A percentile compares a stretch with the other conserved stretches of the same genome.
Evolutionary conservation across 2,329 filamentous ascomycete species (phyloP).

Genomic region (Fonsecaea multimorphosa): DNA sequence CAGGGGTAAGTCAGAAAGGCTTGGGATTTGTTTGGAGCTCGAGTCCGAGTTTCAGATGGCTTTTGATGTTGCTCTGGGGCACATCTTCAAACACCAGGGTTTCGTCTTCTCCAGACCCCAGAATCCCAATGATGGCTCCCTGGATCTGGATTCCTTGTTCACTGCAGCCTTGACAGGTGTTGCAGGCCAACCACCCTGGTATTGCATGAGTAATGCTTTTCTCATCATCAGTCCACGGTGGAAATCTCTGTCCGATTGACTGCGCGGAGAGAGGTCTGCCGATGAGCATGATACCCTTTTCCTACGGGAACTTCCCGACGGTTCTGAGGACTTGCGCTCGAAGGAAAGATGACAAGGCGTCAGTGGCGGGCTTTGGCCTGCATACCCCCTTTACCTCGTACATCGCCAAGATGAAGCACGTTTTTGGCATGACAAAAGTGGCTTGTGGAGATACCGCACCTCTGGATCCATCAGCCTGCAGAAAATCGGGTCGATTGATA

Average conservation of each 20-base stretch:
- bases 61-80: conserved; percentile 1
- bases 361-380: background rate
- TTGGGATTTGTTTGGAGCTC: background rate
- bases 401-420: background rate
- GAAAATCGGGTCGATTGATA: background rate
- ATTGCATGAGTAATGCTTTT: background rate
- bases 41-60: background rate
- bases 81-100: conserved; percentile 18
- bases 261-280: background rate
- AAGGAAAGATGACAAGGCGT: background rate
- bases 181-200: background rate
- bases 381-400: background rate
- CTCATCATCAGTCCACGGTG: background rate
- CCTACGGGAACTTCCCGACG: background rate
- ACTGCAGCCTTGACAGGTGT: background rate
- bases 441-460: background rate
- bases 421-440: conserved; percentile 3
- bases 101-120: conserved; percentile 14
- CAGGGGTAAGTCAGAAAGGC: conserved; percentile 4
- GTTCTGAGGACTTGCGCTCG: background rate
- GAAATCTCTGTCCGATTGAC: background rate
- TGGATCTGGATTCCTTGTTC: background rate
- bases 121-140: background rate
- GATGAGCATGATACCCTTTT: background rate
- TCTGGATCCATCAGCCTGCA: background rate